phyloP scores from a whole-genome alignment of 306 rosid species.

The Quillaja saponaria region DNA sequence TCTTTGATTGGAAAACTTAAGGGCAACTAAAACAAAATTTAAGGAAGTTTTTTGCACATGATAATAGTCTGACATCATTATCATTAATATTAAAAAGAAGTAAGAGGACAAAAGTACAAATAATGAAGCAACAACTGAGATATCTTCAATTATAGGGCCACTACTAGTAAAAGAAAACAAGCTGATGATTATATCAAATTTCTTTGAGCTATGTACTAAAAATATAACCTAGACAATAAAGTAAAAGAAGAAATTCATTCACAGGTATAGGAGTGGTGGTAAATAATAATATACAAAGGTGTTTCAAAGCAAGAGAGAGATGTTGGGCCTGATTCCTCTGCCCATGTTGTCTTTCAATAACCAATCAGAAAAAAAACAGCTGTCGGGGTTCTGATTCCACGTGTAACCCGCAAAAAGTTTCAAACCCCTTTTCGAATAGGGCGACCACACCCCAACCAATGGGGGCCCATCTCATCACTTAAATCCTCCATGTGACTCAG shows the following conservation, averaged over 20 bases:
- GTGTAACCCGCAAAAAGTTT: slow-evolving; percentile 37
- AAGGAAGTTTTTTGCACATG: no score
- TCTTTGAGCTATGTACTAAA: neutral
- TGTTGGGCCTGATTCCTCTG: slow-evolving; percentile 48
- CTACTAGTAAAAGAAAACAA: neutral
- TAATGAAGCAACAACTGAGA: no score
- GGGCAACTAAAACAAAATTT: no score
- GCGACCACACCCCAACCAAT: slow-evolving; percentile 31
- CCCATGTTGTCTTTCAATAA: slow-evolving; percentile 47
- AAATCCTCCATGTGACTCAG: slow-evolving; percentile 31
- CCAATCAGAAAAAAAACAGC: slow-evolving; percentile 38
- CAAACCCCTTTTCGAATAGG: slow-evolving; percentile 25
- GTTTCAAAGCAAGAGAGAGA: slow-evolving; percentile 3
- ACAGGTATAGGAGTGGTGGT: no score
- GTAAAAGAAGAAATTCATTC: neutral
- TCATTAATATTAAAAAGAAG: no score
- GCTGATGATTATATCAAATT: neutral
- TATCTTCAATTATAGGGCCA: neutral
- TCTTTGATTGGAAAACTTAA: no score
- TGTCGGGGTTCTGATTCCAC: slow-evolving; percentile 44
- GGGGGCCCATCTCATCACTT: slow-evolving; percentile 58
- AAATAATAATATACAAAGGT: slow-evolving; percentile 11
- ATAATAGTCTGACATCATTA: no score
- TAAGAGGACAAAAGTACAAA: no score
- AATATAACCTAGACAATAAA: slow-evolving; percentile 1